Base-by-base conservation (phyloP, 1,284 basidiomycete genomes). In the Boletus smithii region DNA sequence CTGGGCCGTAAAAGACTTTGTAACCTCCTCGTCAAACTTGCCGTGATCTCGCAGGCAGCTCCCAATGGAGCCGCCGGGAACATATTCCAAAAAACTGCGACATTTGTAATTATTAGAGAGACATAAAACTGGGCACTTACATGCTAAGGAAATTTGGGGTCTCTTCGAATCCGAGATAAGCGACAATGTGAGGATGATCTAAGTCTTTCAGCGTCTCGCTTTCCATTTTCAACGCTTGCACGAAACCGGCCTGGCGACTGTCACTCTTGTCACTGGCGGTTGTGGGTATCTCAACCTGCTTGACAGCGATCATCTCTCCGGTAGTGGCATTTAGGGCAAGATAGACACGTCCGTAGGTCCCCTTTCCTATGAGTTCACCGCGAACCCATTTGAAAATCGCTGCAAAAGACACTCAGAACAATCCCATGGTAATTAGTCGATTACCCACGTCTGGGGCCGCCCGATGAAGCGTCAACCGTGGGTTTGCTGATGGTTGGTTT, bases 251-350 rank as follows among this genome's bases (percentile, higher is more conserved):
- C 62, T 97, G 95, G 13, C 94, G 80, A 20, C 80, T 77, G 63
- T 98, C 94, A 58, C 85, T 86, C 63, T 87, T 88, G 71, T 99
- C 95, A 58, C 86, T 89, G 11, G 85, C 83, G 1, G 93, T 95
- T 42, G 84, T 83, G 1, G 95, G 95, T 49, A 95, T 79, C 68
- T 98, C 95, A 41, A 99, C 97, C 70, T 99, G 97, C 71, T 99
- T 99, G 57, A 99, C 97, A 7, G 97, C 97, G 59, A 99, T 95
- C 90, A 98, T 95, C 69, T 99, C 95, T 48, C 95, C 95, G 0
- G 95, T 97, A 1, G 92, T 95, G n/a, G 91, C 92, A 67, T 99
- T 99, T 53, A 99, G 74, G 16, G 93, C 97, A 41, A 98, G 82
- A 63, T 97, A 99, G 24, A 99, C 97, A 42, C 90, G 83, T 7